Conservation (phyloP, 257 asterid genomes). For the Solanum clarkiae region DNA sequence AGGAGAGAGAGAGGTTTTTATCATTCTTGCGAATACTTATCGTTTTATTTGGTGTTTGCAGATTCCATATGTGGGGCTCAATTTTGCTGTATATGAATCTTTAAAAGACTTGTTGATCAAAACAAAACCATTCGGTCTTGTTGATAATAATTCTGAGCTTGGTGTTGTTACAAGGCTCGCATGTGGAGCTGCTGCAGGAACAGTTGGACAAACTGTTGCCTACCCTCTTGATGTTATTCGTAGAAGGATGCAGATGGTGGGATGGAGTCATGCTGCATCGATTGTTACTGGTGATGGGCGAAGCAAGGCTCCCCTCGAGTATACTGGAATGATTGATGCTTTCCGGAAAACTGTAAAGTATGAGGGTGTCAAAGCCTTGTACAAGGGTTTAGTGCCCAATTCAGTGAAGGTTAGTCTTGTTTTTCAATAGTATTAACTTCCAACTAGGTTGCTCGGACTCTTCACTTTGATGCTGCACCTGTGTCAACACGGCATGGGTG, state of each 20-base stretch:
- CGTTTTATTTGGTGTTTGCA: conserved; percentile 20
- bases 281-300: conserved; percentile 75
- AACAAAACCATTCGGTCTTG: conserved; percentile 52
- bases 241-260: conserved; percentile 98
- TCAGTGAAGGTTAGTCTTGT: conserved; percentile 80
- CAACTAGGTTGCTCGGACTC: background rate
- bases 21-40: background rate
- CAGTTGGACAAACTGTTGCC: conserved; percentile 96
- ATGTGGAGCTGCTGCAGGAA: conserved; percentile 96
- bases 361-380: conserved; percentile 84
- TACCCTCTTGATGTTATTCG: conserved; percentile 97
- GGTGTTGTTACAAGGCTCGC: conserved; percentile 79
- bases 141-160: conserved; percentile 72
- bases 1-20: background rate
- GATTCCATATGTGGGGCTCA: conserved; percentile 97
- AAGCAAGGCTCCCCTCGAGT: conserved; percentile 54
- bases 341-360: conserved; percentile 85
- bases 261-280: conserved; percentile 88
- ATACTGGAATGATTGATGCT: conserved; percentile 90
- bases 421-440: background rate
- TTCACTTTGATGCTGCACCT: background rate
- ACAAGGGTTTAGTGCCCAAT: conserved; percentile 95
- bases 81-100: conserved; percentile 95
- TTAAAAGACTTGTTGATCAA: conserved; percentile 78
- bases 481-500: background rate